Evolutionary conservation across 768 basidiomycete species (phyloP).

Genomic region (Coprinellus aureogranulatus): DNA sequence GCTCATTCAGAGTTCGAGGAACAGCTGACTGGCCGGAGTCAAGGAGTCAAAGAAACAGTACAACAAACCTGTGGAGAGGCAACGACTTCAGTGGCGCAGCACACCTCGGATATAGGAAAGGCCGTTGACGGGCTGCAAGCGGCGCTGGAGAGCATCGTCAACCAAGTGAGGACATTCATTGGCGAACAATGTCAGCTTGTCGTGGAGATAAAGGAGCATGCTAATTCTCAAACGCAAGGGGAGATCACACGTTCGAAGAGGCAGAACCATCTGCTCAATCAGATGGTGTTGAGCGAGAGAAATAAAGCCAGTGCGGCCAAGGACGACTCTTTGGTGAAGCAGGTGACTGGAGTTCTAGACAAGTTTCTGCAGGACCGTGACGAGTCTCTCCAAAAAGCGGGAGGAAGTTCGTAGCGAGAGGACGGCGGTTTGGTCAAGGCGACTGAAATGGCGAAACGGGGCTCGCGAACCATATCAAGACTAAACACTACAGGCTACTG

Average conservation of each 20-base stretch:
- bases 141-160: conserved; percentile 58
- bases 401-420: conserved; percentile 45
- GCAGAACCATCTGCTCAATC: conserved; percentile 66
- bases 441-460: conserved; percentile 45
- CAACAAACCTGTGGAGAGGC: conserved; percentile 47
- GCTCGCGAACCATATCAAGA: conserved; percentile 44
- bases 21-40: conserved; percentile 20
- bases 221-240: conserved; percentile 39
- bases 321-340: conserved; percentile 71
- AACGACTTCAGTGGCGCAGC: conserved; percentile 39
- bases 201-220: conserved; percentile 46
- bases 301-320: conserved; percentile 63
- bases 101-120: conserved; percentile 53
- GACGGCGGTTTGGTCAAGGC: conserved; percentile 59
- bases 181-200: conserved; percentile 52
- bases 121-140: conserved; percentile 57
- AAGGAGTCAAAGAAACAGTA: conserved; percentile 47
- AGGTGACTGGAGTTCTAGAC: conserved; percentile 67
- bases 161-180: conserved; percentile 57
- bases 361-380: conserved; percentile 72
- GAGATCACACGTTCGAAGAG: conserved; percentile 63
- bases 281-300: conserved; percentile 66
- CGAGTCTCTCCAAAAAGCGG: conserved; percentile 55
- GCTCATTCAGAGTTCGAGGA: conserved; percentile 18
- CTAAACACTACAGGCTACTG: no score